Conservation (phyloP, 2,329 filamentous ascomycete genomes). For the Stagonosporopsis vannaccii region DNA sequence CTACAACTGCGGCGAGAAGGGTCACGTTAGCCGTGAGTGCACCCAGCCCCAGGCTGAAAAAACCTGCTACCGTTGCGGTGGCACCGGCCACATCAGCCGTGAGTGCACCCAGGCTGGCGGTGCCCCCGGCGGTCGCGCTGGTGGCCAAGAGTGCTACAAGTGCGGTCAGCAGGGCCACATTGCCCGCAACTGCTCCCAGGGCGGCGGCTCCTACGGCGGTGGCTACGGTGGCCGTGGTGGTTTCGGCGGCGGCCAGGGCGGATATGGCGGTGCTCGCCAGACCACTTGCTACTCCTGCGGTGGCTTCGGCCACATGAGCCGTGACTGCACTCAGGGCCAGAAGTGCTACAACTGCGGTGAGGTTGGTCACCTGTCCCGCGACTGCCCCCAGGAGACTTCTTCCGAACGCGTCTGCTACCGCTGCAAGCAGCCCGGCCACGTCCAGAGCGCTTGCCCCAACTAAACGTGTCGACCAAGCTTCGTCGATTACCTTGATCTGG, state of each 20-base stretch:
- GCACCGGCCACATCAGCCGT: slow-evolving; percentile 88
- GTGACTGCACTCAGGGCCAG: slow-evolving; percentile 98
- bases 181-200: slow-evolving; percentile 84
- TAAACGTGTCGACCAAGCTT: slow-evolving; percentile 54
- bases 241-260: slow-evolving; percentile 51
- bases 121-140: slow-evolving; percentile 55
- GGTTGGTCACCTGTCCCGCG: slow-evolving; percentile 91
- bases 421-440: slow-evolving; percentile 85
- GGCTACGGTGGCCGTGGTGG: slow-evolving; percentile 57
- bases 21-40: slow-evolving; percentile 78
- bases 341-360: slow-evolving; percentile 99
- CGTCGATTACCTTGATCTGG: slow-evolving; percentile 43
- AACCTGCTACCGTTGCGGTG: slow-evolving; percentile 75
- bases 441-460: slow-evolving; percentile 93
- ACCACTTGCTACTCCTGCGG: slow-evolving; percentile 96
- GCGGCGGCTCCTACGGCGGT: slow-evolving; percentile 51
- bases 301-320: slow-evolving; percentile 94
- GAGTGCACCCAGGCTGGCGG: slow-evolving; percentile 71
- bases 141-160: slow-evolving; percentile 86
- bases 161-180: slow-evolving; percentile 97
- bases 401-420: slow-evolving; percentile 99
- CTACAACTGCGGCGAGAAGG: slow-evolving; percentile 59
- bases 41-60: slow-evolving; percentile 87
- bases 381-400: slow-evolving; percentile 91
- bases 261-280: slow-evolving; percentile 54